These are phyloP conservation scores for Triticum timopheevii DNA, from an alignment of 176 grass and related monocot species.

Conservation along the genomic window DNA sequence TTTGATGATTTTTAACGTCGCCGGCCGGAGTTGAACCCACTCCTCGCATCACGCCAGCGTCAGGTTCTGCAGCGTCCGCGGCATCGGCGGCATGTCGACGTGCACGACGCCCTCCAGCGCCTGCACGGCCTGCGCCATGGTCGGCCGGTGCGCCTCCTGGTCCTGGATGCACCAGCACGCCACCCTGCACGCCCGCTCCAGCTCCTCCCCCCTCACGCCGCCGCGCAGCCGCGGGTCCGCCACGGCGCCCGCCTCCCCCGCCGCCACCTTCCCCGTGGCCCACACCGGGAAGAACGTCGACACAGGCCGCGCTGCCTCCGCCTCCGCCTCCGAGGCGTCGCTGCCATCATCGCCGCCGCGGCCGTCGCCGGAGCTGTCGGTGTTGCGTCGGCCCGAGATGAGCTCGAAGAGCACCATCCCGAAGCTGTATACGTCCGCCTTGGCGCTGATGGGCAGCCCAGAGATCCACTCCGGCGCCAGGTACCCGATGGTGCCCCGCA, in stretches of 20 bases:
- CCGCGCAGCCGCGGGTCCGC: conserved; percentile 32
- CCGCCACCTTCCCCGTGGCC: conserved; percentile 15
- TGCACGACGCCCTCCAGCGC: conserved; percentile 29
- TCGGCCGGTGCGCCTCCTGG: conserved; percentile 26
- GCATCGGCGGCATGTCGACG: conserved; percentile 28
- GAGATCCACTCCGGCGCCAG: conserved; percentile 47
- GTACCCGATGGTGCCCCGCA: conserved; percentile 45
- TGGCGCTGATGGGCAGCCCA: conserved; percentile 26
- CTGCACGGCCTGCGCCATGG: conserved; percentile 35
- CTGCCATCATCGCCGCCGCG: too few species aligned
- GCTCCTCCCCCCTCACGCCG: conserved; percentile 2
- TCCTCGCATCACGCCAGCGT: neutral
- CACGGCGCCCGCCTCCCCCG: conserved; percentile 19
- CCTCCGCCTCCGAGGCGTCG: neutral
- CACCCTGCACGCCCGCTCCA: conserved; percentile 37
- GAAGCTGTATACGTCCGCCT: conserved; percentile 56
- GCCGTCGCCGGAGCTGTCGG: neutral
- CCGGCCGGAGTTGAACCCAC: too few species aligned
- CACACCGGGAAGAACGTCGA: conserved; percentile 31
- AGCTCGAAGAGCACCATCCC: conserved; percentile 55
- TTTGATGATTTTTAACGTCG: too few species aligned
- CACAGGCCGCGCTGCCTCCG: neutral
- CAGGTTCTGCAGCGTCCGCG: conserved; percentile 12
- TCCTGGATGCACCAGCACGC: conserved; percentile 49
- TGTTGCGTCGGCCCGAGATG: conserved; percentile 32